Conservation (phyloP, 1,139 yeast genomes). For the Nakaseomyces nivariensis region DNA sequence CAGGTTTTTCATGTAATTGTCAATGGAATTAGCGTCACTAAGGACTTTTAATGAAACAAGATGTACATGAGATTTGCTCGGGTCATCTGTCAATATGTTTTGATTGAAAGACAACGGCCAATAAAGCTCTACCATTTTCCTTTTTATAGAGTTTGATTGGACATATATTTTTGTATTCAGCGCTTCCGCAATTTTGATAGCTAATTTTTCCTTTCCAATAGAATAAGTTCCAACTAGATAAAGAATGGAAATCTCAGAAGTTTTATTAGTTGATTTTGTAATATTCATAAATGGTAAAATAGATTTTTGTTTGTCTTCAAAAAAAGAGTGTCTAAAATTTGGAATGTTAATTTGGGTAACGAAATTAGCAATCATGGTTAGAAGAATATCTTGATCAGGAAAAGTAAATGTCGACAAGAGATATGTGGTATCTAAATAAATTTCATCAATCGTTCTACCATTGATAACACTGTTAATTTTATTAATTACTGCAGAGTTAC, state of each 20-base stretch:
- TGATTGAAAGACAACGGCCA: conserved; percentile 6
- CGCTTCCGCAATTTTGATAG: conserved; percentile 34
- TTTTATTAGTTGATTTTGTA: conserved; percentile 1
- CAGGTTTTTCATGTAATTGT: conserved; percentile 44
- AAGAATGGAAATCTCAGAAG: conserved; percentile 37
- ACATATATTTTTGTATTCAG: conserved; percentile 19
- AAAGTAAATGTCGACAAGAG: conserved; percentile 63
- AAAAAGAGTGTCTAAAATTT: conserved; percentile 5
- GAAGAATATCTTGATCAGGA: conserved; percentile 66
- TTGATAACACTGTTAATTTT: conserved; percentile 24
- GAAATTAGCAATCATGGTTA: conserved; percentile 48
- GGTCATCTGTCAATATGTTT: conserved; percentile 34
- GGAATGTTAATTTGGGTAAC: conserved; percentile 29
- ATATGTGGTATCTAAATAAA: conserved; percentile 85
- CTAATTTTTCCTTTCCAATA: conserved; percentile 84
- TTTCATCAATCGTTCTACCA: conserved; percentile 36
- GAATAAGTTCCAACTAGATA: conserved; percentile 76
- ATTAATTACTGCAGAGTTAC: conserved; percentile 33
- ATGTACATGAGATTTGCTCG: conserved; percentile 51
- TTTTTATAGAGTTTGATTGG: conserved; percentile 12
- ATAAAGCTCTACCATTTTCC: conserved; percentile 10
- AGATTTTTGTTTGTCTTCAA: conserved; percentile 32
- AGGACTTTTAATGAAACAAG: conserved; percentile 52
- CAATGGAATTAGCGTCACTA: conserved; percentile 33
- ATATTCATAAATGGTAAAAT: conserved; percentile 35